These are phyloP conservation scores for Tetrahymena malaccensis DNA, from an alignment of 73 alveolate species.

Conservation along the genomic window DNA sequence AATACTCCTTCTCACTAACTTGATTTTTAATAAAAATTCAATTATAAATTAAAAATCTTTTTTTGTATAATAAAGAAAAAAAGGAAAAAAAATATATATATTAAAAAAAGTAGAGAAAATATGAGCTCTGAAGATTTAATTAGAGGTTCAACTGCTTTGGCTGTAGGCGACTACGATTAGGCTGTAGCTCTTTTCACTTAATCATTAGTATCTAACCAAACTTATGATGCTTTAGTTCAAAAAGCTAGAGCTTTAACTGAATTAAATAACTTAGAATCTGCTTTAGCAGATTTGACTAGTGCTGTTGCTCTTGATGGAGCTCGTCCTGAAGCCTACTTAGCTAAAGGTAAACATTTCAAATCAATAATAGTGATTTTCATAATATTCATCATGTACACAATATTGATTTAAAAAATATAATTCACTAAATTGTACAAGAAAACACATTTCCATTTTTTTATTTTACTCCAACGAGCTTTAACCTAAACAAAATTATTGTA, in stretches of 20 bases:
- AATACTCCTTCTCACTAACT: no score
- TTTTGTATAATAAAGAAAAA: neutral
- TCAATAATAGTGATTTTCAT: neutral
- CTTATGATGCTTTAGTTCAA: neutral
- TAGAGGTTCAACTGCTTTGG: neutral
- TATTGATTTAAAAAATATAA: no score
- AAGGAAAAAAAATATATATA: neutral
- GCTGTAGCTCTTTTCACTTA: neutral
- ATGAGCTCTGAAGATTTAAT: neutral
- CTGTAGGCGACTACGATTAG: neutral
- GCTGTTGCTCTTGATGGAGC: neutral
- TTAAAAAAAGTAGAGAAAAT: neutral
- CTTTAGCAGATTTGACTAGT: neutral
- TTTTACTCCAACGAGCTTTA: neutral
- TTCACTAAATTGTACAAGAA: no score
- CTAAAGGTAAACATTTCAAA: neutral
- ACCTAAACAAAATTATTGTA: neutral
- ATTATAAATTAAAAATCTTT: neutral
- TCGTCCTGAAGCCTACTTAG: neutral
- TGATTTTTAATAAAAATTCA: neutral
- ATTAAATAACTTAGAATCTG: neutral
- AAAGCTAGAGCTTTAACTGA: neutral
- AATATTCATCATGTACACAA: no score
- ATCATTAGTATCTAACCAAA: neutral
- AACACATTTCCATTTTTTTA: no score